These are phyloP conservation scores for Flaveria ramosissima DNA, from an alignment of 129 eudicot genomes.

Conservation along the genomic window DNA sequence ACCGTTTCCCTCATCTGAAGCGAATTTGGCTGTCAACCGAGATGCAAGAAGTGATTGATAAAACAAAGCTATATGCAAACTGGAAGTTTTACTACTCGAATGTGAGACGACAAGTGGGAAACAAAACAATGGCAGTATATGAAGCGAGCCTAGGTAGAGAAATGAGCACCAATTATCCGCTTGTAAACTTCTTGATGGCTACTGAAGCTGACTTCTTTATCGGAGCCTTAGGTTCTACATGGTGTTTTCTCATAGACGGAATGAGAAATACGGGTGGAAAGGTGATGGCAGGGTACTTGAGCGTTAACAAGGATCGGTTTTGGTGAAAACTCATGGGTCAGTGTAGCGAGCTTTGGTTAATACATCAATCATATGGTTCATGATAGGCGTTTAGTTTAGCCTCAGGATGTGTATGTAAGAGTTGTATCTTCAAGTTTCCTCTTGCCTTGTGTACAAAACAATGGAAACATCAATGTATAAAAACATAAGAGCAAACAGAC, in stretches of 20 bases:
- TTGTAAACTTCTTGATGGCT: conserved; percentile 94
- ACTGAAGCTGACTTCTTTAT: conserved; percentile 85
- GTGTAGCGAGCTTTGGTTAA: not conserved
- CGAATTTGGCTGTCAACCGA: conserved; percentile 93
- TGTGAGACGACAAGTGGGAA: conserved; percentile 78
- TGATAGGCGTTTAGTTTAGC: conserved; percentile 11
- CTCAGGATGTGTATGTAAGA: conserved; percentile 21
- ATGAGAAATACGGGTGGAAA: conserved; percentile 99
- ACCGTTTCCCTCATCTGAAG: conserved; percentile 71
- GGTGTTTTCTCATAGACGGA: conserved; percentile 96
- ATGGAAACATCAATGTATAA: conserved; percentile 19
- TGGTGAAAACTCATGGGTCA: conserved; percentile 47
- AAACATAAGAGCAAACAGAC: not conserved
- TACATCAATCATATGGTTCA: not conserved
- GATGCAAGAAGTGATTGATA: conserved; percentile 90
- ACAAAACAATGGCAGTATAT: conserved; percentile 82
- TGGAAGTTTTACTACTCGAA: conserved; percentile 89
- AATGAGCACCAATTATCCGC: conserved; percentile 92
- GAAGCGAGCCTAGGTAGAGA: conserved; percentile 86
- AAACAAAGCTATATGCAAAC: conserved; percentile 45
- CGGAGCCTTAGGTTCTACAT: conserved; percentile 97
- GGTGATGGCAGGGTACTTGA: conserved; percentile 95
- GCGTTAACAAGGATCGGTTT: conserved; percentile 94
- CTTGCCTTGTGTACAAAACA: conserved; percentile 22
- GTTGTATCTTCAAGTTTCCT: conserved; percentile 15